Percentiles rank a stretch among this genome's conserved stretches.
Evolutionary conservation across 2,329 filamentous ascomycete genomes (phyloP).

Genomic region (Venturia pyrina): DNA sequence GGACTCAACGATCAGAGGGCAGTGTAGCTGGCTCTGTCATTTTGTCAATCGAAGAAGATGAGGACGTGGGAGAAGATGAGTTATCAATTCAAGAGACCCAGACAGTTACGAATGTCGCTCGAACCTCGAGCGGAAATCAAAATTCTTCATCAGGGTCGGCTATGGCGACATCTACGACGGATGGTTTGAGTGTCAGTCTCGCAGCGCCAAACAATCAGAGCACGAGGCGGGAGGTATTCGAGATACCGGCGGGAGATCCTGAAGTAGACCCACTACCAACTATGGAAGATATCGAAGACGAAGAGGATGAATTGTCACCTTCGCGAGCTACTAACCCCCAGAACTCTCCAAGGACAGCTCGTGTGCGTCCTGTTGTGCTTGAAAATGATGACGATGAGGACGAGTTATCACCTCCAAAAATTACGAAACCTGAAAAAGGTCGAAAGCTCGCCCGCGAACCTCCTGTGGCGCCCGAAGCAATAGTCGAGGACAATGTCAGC

Average conservation of each 20-base stretch:
- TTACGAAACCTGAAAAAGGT: not conserved
- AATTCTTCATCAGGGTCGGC: not conserved
- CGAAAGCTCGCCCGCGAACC: not conserved
- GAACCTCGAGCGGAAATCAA: not conserved
- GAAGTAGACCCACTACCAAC: not conserved
- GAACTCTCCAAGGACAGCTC: not conserved
- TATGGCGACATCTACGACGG: not conserved
- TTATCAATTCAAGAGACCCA: not conserved
- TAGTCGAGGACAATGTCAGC: not conserved
- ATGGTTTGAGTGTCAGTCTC: not conserved
- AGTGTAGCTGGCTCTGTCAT: not conserved
- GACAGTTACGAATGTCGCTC: not conserved
- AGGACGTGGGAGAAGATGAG: not conserved
- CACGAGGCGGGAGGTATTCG: slow-evolving; percentile 2
- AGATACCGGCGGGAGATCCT: not conserved
- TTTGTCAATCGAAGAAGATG: slow-evolving; percentile 1
- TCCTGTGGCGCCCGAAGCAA: not conserved
- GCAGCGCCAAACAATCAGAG: not conserved
- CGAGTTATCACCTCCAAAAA: slow-evolving; percentile 2
- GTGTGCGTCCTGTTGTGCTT: not conserved
- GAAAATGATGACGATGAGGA: not conserved
- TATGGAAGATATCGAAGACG: not conserved
- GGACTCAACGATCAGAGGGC: not conserved
- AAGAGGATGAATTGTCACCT: not conserved
- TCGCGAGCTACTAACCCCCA: not conserved